Conservation (phyloP, 2,329 filamentous ascomycete genomes). For the Aspergillus brunneoviolaceus region DNA sequence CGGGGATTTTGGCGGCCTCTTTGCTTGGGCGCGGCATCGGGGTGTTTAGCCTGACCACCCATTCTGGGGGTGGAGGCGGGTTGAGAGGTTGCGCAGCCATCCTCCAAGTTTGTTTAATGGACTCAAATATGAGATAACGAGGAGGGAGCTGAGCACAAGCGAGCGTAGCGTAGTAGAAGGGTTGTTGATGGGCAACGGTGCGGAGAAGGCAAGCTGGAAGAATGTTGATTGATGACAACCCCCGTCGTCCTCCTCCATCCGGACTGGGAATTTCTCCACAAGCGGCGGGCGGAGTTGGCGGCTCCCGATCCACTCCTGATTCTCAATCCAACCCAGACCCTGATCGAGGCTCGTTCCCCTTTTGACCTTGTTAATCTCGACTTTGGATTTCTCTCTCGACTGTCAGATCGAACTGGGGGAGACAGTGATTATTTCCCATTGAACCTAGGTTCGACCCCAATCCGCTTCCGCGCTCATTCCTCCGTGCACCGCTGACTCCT, state of each 20-base stretch:
- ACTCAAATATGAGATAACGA: background rate
- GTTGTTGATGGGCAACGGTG: conserved; percentile 18
- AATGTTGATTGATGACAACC: background rate
- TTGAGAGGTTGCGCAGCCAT: conserved; percentile 27
- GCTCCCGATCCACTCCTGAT: conserved; percentile 26
- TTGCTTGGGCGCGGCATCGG: conserved; percentile 68
- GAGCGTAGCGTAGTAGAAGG: background rate
- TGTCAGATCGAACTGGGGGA: conserved; percentile 5
- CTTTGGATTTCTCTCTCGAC: background rate
- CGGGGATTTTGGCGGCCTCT: conserved; percentile 61
- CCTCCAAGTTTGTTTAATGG: background rate
- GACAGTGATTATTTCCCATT: background rate
- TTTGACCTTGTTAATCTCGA: conserved; percentile 1
- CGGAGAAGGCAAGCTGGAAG: conserved; percentile 15
- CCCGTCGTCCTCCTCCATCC: background rate
- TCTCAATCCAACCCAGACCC: conserved; percentile 12
- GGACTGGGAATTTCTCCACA: conserved; percentile 28
- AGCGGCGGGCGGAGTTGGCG: conserved; percentile 25
- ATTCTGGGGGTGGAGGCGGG: conserved; percentile 63
- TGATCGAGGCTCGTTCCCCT: conserved; percentile 7
- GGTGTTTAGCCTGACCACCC: conserved; percentile 77
- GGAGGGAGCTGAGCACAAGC: background rate
- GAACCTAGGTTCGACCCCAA: conserved; percentile 1
- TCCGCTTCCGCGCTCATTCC: background rate
- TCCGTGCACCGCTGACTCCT: conserved; percentile 12